Conservation (phyloP, 2,329 filamentous ascomycete species). For the Dactylellina haptotyla region DNA sequence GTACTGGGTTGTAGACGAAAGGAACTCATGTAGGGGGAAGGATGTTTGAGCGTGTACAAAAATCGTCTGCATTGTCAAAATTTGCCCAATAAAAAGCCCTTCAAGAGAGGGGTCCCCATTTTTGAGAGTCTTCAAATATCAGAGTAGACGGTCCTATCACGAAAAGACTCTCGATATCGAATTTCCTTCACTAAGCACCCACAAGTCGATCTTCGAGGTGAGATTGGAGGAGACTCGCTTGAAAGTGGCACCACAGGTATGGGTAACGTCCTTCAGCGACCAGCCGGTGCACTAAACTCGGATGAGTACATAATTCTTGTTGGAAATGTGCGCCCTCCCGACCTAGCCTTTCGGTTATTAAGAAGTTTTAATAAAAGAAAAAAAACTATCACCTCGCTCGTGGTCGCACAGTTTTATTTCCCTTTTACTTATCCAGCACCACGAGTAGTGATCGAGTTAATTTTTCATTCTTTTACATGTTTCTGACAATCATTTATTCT, state of each 20-base stretch:
- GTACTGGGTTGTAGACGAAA: constrained; percentile 40
- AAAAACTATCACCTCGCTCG: constrained; percentile 1
- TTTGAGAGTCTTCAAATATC: constrained; percentile 40
- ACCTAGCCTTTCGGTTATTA: constrained; percentile 25
- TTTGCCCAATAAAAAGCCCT: constrained; percentile 30
- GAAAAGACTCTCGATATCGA: constrained; percentile 24
- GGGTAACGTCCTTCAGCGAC: constrained; percentile 51
- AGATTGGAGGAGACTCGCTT: constrained; percentile 15
- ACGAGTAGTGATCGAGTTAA: too few relatives aligned
- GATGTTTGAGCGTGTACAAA: constrained; percentile 33
- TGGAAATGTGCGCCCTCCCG: constrained; percentile 52
- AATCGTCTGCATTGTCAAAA: constrained; percentile 14
- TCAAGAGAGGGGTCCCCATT: constrained; percentile 5
- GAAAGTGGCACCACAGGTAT: constrained; percentile 42
- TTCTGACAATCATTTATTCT: neutral
- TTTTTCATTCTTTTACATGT: too few relatives aligned
- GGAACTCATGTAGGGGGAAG: constrained; percentile 31
- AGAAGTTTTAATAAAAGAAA: constrained; percentile 1
- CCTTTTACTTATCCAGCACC: too few relatives aligned
- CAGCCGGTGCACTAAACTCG: constrained; percentile 53
- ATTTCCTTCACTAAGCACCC: neutral
- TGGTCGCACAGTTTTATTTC: constrained; percentile 6
- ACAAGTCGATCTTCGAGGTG: constrained; percentile 5
- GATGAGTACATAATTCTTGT: constrained; percentile 54
- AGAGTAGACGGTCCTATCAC: constrained; percentile 11